These are phyloP conservation scores for Fonsecaea pugnacius DNA, from an alignment of 2,329 filamentous ascomycete genomes.

Conservation along the genomic window DNA sequence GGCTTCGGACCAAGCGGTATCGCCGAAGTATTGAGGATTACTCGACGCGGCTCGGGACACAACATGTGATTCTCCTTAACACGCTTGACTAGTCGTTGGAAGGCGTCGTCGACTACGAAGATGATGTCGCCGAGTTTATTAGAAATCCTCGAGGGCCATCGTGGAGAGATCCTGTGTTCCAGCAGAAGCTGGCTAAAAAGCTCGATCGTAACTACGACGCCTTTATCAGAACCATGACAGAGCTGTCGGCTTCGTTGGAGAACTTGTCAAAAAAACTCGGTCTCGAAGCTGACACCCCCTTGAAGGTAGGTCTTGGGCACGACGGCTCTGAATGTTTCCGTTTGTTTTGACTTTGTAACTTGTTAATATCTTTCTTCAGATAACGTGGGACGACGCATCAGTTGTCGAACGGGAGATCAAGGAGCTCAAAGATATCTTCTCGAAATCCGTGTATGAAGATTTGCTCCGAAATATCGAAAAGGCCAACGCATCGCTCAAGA, in stretches of 20 bases:
- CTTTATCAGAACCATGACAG: constrained; percentile 30
- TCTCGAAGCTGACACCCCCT: neutral
- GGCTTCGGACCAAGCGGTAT: constrained; percentile 16
- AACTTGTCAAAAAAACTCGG: constrained; percentile 9
- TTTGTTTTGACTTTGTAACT: too few species aligned
- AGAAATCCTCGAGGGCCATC: constrained; percentile 23
- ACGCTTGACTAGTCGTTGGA: constrained; percentile 31
- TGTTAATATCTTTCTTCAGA: neutral
- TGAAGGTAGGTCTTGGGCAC: too few species aligned
- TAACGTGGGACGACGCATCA: constrained; percentile 4
- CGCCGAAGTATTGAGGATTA: constrained; percentile 30
- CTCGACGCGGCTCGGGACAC: constrained; percentile 27
- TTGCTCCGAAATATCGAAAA: constrained; percentile 31
- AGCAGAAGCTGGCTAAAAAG: constrained; percentile 23
- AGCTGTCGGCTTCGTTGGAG: constrained; percentile 19
- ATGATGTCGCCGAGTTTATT: constrained; percentile 31
- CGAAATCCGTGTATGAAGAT: constrained; percentile 30
- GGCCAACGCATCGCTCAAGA: constrained; percentile 32
- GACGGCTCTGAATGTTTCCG: too few species aligned
- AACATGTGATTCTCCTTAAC: constrained; percentile 29
- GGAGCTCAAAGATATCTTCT: constrained; percentile 21
- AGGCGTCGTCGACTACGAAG: constrained; percentile 30
- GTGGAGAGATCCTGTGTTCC: constrained; percentile 29
- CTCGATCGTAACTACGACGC: constrained; percentile 28
- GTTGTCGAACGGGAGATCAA: constrained; percentile 17